Evolutionary conservation across 768 basidiomycete genomes (phyloP), one percentile per base, ranked within the genome.

Genomic region (Hericium coralloides): DNA sequence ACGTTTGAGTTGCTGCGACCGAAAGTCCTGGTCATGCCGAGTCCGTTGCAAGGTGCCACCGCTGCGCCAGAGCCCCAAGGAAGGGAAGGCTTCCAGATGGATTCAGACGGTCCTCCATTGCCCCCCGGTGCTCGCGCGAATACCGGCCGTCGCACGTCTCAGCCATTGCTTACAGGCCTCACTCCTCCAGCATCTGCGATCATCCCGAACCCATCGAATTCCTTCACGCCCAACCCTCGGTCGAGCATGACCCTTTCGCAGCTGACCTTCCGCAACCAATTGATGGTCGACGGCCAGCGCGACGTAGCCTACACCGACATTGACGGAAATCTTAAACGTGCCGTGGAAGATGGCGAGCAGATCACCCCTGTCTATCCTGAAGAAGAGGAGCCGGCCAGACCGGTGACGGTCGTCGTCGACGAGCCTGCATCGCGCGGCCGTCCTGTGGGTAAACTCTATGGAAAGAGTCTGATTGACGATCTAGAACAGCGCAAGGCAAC

Each of bases 21-120:
- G 1, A 93, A 93, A 68, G 79, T 93, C n/a, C 83, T 97, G 48
- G 83, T 97, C 59, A 95, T 97, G 94, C 94, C 94, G 10, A 88
- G 87, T 59, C 90, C 92, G 1, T 73, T 95, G 38, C 89, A 94
- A 63, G 72, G 76, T 52, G 64, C 70, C 17, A 65, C 73, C 17
- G 63, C 69, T 38, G 60, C 69, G 25, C 60, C 70, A 20, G 60
- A 74, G 17, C 67, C 65, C 61, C 36, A 53, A 41, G 63, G 75
- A 36, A 73, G 76, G 49, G 81, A 81, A 50, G 85, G 85, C 9
- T 88, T 91, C 68, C 76, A 81, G 66, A 68, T 76, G 48, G 79
- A 83, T 15, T 73, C 75, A 12, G 88, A 92, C 67, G 89, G 84
- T 0, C 83, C 85, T 50, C 92, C 92, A 23, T 73, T 94, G 18